A percentile compares a stretch with the other conserved stretches of the same genome.
Evolutionary conservation across 1,284 basidiomycete genomes (phyloP).

Genomic region (Agaricales sp.): DNA sequence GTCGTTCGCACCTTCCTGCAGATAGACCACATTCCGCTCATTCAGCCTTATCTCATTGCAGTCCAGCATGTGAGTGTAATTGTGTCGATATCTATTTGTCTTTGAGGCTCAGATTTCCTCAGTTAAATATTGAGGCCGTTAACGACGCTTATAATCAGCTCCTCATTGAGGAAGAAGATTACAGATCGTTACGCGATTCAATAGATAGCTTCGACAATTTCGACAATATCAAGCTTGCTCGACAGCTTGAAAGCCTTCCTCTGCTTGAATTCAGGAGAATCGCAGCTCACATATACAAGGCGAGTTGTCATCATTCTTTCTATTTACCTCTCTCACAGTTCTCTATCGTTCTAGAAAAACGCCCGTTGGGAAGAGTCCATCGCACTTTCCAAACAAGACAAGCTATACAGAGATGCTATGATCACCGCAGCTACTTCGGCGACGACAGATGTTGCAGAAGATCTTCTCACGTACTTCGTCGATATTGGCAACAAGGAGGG

Average conservation of each 20-base stretch:
- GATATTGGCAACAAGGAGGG: conserved; percentile 98
- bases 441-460: conserved; percentile 83
- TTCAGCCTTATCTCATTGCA: conserved; percentile 92
- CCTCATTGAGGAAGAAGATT: conserved; percentile 98
- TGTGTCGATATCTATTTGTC: not conserved
- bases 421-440: conserved; percentile 82
- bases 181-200: conserved; percentile 91
- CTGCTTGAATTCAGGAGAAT: conserved; percentile 93
- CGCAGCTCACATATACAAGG: conserved; percentile 94
- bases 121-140: conserved; percentile 93
- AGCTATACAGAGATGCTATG: conserved; percentile 94
- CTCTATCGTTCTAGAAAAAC: conserved; percentile 67
- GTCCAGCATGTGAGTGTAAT: conserved; percentile 75
- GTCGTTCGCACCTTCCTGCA: conserved; percentile 95
- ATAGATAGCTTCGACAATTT: conserved; percentile 99
- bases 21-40: conserved; percentile 92
- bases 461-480: conserved; percentile 88
- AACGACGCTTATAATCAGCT: conserved; percentile 97
- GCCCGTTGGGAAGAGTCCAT: conserved; percentile 92
- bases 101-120: conserved; percentile 9
- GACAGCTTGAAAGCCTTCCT: conserved; percentile 82
- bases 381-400: conserved; percentile 88
- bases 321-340: conserved; percentile 5
- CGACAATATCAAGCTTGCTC: conserved; percentile 84
- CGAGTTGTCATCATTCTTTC: conserved; percentile 19